Conservation (phyloP, 2,329 filamentous ascomycete genomes). For the Orbilia ellipsospora region DNA sequence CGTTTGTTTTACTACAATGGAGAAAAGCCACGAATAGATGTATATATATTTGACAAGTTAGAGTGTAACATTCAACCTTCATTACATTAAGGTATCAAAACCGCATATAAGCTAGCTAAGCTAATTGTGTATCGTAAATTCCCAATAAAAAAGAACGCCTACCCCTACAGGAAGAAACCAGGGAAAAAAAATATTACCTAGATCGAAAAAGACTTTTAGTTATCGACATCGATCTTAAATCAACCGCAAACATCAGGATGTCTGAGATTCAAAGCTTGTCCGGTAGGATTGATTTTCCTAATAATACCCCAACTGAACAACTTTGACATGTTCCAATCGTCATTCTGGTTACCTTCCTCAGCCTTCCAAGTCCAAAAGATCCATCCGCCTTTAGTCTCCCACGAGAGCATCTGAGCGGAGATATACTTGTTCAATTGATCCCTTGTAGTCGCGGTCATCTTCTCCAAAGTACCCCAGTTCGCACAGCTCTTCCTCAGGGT, state of each 20-base stretch:
- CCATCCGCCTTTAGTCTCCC: conserved; percentile 69
- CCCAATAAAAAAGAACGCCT: no score
- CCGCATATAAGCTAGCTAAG: no score
- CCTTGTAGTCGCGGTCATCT: conserved; percentile 32
- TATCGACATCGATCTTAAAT: background rate
- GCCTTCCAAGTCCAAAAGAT: conserved; percentile 72
- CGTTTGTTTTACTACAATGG: no score
- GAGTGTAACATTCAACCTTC: no score
- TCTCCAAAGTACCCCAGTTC: conserved; percentile 15
- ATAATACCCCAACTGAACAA: conserved; percentile 28
- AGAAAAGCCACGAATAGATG: no score
- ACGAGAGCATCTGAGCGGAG: conserved; percentile 68
- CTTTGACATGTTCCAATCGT: conserved; percentile 53
- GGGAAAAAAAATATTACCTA: no score
- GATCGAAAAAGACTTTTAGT: no score
- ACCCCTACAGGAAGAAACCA: no score
- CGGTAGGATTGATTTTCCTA: background rate
- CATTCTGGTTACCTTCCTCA: conserved; percentile 67
- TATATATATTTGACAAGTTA: no score
- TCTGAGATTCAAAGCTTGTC: background rate
- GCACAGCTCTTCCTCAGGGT: conserved; percentile 59
- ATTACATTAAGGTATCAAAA: no score
- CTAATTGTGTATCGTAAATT: no score
- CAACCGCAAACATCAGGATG: conserved; percentile 2
- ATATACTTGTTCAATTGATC: conserved; percentile 61